phyloP scores from a whole-genome alignment of 345 rosid genomes.

The Rhodamnia rubescens region DNA sequence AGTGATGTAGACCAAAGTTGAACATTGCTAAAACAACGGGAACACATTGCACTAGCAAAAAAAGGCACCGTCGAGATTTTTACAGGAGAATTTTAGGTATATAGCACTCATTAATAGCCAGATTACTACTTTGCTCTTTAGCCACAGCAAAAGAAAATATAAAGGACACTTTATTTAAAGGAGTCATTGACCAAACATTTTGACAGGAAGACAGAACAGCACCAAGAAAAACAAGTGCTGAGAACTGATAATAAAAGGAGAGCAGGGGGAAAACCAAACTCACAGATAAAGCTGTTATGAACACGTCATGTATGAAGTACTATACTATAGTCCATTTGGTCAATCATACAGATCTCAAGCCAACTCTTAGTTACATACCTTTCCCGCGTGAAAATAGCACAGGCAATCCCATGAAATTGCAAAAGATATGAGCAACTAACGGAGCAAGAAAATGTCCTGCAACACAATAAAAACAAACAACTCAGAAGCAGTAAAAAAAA shows the following conservation, averaged over 20 bases:
- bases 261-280: background rate
- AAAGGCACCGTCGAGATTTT: background rate
- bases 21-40: background rate
- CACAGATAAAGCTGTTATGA: background rate
- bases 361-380: constrained; percentile 29
- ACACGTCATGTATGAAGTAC: background rate
- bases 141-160: background rate
- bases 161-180: background rate
- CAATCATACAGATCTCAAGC: background rate
- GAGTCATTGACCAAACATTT: background rate
- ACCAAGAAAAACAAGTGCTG: background rate
- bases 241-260: background rate
- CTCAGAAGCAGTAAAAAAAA: background rate
- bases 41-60: background rate
- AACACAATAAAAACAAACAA: background rate
- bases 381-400: constrained; percentile 37
- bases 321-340: background rate
- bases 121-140: background rate
- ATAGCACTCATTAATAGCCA: background rate
- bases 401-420: constrained; percentile 94
- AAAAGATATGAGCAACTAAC: constrained; percentile 63
- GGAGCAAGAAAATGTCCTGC: constrained; percentile 79
- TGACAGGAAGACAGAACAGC: background rate
- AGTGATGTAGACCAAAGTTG: background rate
- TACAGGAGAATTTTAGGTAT: background rate